Evolutionary conservation across 805 yeast species (phyloP), one percentile per base, ranked within the genome.

Genomic region (Saturnispora mendoncae): DNA sequence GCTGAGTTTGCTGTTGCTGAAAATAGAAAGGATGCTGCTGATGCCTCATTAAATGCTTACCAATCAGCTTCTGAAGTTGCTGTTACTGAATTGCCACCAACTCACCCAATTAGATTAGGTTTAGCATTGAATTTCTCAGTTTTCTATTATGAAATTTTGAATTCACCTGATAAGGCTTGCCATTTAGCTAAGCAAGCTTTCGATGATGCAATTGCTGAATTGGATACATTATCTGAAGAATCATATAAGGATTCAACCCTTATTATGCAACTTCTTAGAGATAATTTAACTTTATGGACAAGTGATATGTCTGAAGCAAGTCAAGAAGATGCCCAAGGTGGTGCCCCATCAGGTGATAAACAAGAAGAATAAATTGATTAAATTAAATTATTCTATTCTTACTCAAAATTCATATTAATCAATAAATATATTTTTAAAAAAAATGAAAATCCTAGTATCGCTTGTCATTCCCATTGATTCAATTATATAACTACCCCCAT

Each of bases 141-240:
- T 47, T 90, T 90, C 72, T 92, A 90, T 78, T 90, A 90, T 64
- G 98, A 90, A 74, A 94, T 92, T 61, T 83, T 88, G 68, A 88
- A 90, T 69, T 84, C 96, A 46, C 97, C 98, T 57, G 97, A 90
- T 66, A 85, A 94, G 68, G 98, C 98, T 55, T 90, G 98, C 68
- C 95, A 88, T 66, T 78, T 90, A 66, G 98, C 98, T 59, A 92
- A 90, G 69, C 96, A 90, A 71, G 97, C 98, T 30, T 90, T 92
- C 56, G 98, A 90, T 67, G 97, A 90, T 62, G 98, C 98, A 51
- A 94, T 90, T 64, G 96, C 98, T 51, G 97, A 92, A 71, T 78
- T 90, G 65, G 98, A 90, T 70, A 85, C 97, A 53, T 75, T 90
- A 62, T 84, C 95, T 35, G 98, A 90, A 71, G 98, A 90, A 72